Percentiles rank a stretch among this genome's conserved stretches.
Conservation (phyloP, 2,329 filamentous ascomycete species). For the Epichloe gansuensis region DNA sequence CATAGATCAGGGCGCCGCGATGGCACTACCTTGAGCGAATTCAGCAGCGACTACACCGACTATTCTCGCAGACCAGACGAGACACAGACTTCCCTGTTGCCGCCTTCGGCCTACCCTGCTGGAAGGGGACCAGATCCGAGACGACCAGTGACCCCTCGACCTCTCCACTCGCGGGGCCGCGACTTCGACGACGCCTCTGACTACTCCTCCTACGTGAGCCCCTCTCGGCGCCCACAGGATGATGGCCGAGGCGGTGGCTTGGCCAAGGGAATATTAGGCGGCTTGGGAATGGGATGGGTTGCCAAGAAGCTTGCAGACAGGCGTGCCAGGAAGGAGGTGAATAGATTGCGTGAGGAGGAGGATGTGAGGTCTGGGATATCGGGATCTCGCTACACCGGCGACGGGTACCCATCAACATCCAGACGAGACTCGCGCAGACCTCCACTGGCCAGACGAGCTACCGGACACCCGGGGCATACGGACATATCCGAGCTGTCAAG, state of each 20-base stretch:
- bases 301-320: conserved; percentile 52
- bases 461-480: conserved; percentile 17
- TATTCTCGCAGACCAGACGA: conserved; percentile 15
- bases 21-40: conserved; percentile 35
- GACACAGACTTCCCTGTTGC: conserved; percentile 31
- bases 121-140: conserved; percentile 27
- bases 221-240: conserved; percentile 42
- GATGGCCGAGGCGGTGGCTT: conserved; percentile 32
- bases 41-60: conserved; percentile 35
- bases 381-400: conserved; percentile 56
- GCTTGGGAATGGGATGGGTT: conserved; percentile 57
- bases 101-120: conserved; percentile 33
- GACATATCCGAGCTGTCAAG: conserved; percentile 20
- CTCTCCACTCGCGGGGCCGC: conserved; percentile 31
- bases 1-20: conserved; percentile 24
- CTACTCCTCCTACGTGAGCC: conserved; percentile 49
- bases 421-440: conserved; percentile 24
- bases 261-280: conserved; percentile 46
- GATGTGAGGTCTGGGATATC: conserved; percentile 47
- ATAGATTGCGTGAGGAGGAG: conserved; percentile 36
- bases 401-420: conserved; percentile 44
- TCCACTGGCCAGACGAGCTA: conserved; percentile 17
- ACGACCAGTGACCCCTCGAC: conserved; percentile 34
- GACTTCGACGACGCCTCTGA: conserved; percentile 40
- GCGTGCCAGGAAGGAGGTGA: conserved; percentile 34